Conservation (phyloP, 164 flowering plant species). For the Piper longum region DNA sequence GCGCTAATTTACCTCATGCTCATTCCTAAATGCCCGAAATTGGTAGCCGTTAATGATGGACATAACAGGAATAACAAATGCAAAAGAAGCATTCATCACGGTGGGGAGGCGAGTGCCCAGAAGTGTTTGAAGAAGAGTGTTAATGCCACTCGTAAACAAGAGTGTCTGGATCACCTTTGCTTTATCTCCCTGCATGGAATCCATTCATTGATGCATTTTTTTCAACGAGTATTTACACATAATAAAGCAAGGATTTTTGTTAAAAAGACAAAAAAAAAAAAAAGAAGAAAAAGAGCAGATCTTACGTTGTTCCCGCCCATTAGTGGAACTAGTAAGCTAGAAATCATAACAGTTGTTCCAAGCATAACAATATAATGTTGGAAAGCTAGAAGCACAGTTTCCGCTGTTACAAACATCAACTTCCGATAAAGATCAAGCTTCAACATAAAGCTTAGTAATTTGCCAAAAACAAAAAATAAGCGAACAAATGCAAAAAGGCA, state of each 20-base stretch:
- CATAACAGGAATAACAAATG: conserved; percentile 54
- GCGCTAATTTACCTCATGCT: conserved; percentile 33
- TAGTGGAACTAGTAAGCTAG: conserved; percentile 52
- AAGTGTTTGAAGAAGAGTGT: conserved; percentile 73
- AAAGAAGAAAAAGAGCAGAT: background rate
- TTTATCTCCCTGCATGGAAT: conserved; percentile 48
- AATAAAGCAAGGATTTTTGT: no score
- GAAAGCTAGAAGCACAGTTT: conserved; percentile 52
- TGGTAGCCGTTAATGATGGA: conserved; percentile 44
- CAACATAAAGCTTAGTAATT: no score
- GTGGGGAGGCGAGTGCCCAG: conserved; percentile 87
- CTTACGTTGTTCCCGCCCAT: conserved; percentile 80
- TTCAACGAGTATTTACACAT: no score
- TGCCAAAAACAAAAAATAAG: no score
- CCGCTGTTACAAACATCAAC: conserved; percentile 29
- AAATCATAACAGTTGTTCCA: conserved; percentile 66
- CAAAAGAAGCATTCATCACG: conserved; percentile 82
- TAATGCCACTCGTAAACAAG: conserved; percentile 69
- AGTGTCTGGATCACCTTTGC: conserved; percentile 80
- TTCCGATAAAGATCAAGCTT: background rate
- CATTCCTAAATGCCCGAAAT: conserved; percentile 25
- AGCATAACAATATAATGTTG: conserved; percentile 92
- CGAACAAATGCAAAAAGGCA: no score
- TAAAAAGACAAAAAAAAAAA: no score
- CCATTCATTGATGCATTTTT: background rate